Base-by-base conservation (phyloP, 768 basidiomycete genomes). In the Plicaturopsis crispa region DNA sequence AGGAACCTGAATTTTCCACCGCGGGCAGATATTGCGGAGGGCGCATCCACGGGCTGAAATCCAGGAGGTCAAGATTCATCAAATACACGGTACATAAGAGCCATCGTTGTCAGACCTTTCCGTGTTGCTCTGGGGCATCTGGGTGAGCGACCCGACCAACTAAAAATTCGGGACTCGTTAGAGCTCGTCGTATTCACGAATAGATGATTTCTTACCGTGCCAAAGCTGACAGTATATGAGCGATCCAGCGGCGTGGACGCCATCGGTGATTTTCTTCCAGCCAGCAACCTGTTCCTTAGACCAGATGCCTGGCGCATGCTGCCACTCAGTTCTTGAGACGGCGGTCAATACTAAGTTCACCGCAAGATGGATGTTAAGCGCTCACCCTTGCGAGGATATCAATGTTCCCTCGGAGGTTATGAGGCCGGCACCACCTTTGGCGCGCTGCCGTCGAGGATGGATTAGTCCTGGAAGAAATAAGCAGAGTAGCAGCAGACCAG, bases 251-350 rank as follows among this genome's bases (percentile, higher is more conserved):
- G 43, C 39, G 43, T 59, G 55, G 3, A 61, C 52, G 5, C 45
- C 47, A 6, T 49, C 52, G 16, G 42, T 52, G 36, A 62, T 42
- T 33, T 47, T 45, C 34, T 53, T 58, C 60, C 60, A 62, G 5
- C 35, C 44, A 8, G 39, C 44, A 6, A 49, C 39, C 31, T 61
- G 59, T 40, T 57, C 54, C 6, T 44, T 34, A 5, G 47, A 48
- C 41, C 48, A 57, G 17, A 56, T 42, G 20, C 59, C 55, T 5
- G 55, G 53, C 16, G 37, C 37, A 17, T 38, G 24, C n/a, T 21
- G 24, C 37, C 37, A 38, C 21, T 38, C 37, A 6, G 37, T 35
- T 16, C n/a, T n/a, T n/a, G n/a, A n/a, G n/a, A n/a, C 38, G 38
- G 24, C 13, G 21, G 21, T 13, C 13, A 18, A 11, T 11, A n/a